Evolutionary conservation across 345 rosid species (phyloP), one percentile per base, ranked within the genome.

Genomic region (Microcos paniculata): DNA sequence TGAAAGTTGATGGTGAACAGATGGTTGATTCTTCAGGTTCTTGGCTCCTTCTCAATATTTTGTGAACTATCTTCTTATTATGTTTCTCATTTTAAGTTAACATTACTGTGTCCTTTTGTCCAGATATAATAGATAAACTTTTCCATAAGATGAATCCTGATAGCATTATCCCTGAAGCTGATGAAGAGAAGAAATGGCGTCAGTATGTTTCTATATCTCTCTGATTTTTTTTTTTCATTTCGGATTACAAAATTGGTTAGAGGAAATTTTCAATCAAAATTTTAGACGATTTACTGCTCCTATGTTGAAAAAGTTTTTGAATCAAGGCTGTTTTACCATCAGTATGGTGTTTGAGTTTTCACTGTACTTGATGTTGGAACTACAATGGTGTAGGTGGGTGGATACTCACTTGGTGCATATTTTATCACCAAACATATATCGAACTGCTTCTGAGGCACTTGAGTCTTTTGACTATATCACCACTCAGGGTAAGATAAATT

Each of bases 1-100:
- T 95, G 73, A 87, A 81, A 23, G 85, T 91, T 52, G 98, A 93
- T 69, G 96, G 93, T 78, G 92, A 88, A 78, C 92, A 87, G 74
- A 80, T 95, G 92, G 97, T 91, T 71, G 92, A 96, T 83, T 92
- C 94, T 77, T 93, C 98, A 88, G 97, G 99, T 95, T 72, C 23
- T 56, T 78, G 10, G 33, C 28, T 13, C 2, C 53, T 28, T 28
- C 15, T 59, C 24, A 28, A 18, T 18, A 12, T 15, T 43, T 26
- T 73, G 6, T 72, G 7, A 64, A 46, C 14, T 45, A 11, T 40
- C 4, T 62, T 48, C 49, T 10, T 21, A 62, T 35, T 67, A 12
- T 43, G 4, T 70, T 77, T 40, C 31, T 35, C 55, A 31, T 21
- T 76, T 8, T 67, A 8, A 11, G 62, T 68, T 66, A 42, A 74